Base-by-base conservation (phyloP, 176 grass and related monocot genomes). In the Hsuehochloa calcarea region DNA sequence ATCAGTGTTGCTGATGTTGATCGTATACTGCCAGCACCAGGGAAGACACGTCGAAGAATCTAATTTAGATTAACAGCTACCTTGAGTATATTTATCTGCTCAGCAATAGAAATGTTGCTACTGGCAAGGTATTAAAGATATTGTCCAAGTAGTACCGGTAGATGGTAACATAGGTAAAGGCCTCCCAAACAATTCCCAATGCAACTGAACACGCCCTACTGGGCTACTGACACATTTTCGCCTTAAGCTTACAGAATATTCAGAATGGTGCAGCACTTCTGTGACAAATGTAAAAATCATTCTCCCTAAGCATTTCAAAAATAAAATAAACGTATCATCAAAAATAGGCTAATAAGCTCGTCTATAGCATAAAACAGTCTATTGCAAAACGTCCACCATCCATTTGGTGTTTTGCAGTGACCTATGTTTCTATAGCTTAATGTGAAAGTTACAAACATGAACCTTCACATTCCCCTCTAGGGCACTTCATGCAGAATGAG, bases 311-410 rank as follows among this genome's bases (percentile, higher is more conserved):
- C 43, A 23, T 84, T 90, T 22, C 51, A 90, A 87, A 72, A 74
- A 79, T 74, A 74, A 1, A 68, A 66, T 26, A 82, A 64, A 69
- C 27, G 8, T 83, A 72, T 29, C 10, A 59, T 74, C 34, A 83
- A 68, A 79, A 83, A 87, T 83, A 83, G 67, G 49, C 73, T 79
- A 87, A 74, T 59, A 79, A 87, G 23, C 67, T 84, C 31, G 60
- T 59, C 80, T 86, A 79, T 40, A 9, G 1, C 51, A 81, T 71
- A 70, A 43, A 40, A 51, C 78, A 62, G 75, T 59, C 88, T 90
- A 90, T 31, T 86, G 74, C 51, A 74, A 84, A 90, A 84, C 6
- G 12, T 81, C 19, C 41, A 87, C 39, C 45, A 72, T 80, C 23
- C 45, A 72, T 68, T 67, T 56, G 69, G 64, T 79, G 61, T 80